Evolutionary conservation across 2,329 filamentous ascomycete species (phyloP).

Genomic region (Macrophomina tecta): DNA sequence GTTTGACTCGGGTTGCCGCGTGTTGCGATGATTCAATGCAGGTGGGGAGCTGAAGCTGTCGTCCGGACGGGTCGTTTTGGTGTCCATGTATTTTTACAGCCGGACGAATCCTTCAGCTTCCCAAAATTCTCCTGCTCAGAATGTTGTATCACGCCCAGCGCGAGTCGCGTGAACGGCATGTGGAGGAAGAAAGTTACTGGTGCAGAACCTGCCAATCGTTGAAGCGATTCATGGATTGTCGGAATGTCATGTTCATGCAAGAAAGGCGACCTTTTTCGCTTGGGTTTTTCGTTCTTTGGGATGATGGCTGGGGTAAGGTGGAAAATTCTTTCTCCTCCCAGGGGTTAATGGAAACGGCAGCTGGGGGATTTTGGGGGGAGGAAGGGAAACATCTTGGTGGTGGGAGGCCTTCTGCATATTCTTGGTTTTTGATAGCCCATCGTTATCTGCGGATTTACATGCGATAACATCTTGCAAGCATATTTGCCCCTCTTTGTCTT

Average conservation of each 20-base stretch:
- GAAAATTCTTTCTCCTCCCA: background rate
- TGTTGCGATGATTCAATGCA: background rate
- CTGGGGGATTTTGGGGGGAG: background rate
- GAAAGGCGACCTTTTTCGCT: constrained; percentile 2
- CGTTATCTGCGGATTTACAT: constrained; percentile 10
- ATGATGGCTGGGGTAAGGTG: constrained; percentile 1
- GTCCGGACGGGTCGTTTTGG: background rate
- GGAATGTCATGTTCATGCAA: background rate
- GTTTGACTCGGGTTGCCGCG: background rate
- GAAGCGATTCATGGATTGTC: constrained; percentile 20
- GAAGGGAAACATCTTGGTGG: background rate
- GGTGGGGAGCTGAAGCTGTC: background rate
- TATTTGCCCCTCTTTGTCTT: background rate
- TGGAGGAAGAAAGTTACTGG: background rate
- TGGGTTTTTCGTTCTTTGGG: background rate
- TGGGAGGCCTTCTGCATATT: constrained; percentile 23
- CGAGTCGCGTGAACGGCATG: background rate
- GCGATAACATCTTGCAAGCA: background rate
- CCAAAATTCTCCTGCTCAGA: background rate
- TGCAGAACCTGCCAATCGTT: constrained; percentile 11
- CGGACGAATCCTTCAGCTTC: background rate
- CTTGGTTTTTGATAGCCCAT: constrained; percentile 19
- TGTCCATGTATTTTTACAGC: background rate
- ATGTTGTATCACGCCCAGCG: background rate
- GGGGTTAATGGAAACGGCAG: constrained; percentile 16